These are phyloP conservation scores for Colletotrichum noveboracense DNA, from an alignment of 2,329 filamentous ascomycete species.

Conservation along the genomic window DNA sequence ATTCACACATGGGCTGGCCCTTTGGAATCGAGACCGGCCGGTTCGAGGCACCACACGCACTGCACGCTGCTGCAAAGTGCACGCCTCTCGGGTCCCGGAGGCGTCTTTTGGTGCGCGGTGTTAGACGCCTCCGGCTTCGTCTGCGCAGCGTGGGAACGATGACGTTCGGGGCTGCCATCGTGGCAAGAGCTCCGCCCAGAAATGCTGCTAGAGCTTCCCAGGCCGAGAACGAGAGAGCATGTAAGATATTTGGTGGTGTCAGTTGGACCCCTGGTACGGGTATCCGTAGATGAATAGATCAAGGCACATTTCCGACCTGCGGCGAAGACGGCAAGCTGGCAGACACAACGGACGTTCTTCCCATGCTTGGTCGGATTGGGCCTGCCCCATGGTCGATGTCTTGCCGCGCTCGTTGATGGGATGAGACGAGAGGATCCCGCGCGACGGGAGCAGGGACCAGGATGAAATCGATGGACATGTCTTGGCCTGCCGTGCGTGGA, in stretches of 20 bases:
- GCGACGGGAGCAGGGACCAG: background rate
- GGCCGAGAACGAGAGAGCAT: background rate
- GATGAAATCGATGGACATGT: background rate
- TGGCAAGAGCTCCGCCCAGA: background rate
- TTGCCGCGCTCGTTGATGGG: background rate
- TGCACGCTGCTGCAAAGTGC: background rate
- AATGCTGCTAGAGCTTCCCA: background rate
- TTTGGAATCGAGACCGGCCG: background rate
- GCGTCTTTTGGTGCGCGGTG: background rate
- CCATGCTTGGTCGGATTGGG: background rate
- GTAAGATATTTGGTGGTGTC: background rate
- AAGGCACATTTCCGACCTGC: background rate
- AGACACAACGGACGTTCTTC: background rate
- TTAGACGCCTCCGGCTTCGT: background rate
- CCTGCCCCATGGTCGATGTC: background rate
- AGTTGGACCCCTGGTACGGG: background rate
- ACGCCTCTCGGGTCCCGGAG: background rate
- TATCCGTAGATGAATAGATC: background rate
- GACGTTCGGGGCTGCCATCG: background rate
- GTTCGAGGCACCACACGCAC: background rate
- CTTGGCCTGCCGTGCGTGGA: background rate
- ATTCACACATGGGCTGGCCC: background rate
- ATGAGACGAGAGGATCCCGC: background rate
- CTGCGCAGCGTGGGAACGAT: background rate
- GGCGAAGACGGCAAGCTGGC: background rate